Base-by-base conservation (phyloP, 805 yeast species). In the Candida namnaoensis region DNA sequence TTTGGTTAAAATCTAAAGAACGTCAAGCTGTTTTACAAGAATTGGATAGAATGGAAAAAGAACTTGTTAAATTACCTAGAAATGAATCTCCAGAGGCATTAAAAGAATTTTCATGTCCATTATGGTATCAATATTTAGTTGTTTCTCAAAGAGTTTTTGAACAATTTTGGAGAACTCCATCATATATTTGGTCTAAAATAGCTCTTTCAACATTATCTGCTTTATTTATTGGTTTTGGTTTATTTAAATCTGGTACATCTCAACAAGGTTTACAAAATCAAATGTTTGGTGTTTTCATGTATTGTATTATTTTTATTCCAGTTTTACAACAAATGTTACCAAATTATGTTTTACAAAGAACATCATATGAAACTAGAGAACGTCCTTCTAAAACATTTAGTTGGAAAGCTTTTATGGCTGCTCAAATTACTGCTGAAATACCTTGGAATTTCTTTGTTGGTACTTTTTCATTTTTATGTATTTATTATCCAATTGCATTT, bases 291-390 rank as follows among this genome's bases (percentile, higher is more conserved):
- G 56, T 74, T 41, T 78, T 78, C 57, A 75, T 78, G 81, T 66
- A 76, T 48, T 49, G 74, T 39, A 59, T 76, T 54, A 60, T 69
- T 45, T 60, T 79, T 52, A 62, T 69, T 47, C 72, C 80, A 30
- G 61, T 80, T 65, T 61, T 74, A 37, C 75, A 80, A 52, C 88
- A 82, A 58, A 68, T 76, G 64, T 69, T 78, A 46, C 86, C 85
- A 24, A 65, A 74, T 52, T 83, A 69, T 50, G 74, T 73, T 36
- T 57, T 61, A 37, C 81, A 78, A 52, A 69, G 88, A 62, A 76
- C 74, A 46, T 58, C 82, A 33, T 82, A 78, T 51, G 88, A 82
- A 59, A 83, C 74, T 37, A 73, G 90, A 60, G 90, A 82, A 59
- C 71, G 84, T 42, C 84, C 85, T 28, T 78, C 88, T 1, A 80